Evolutionary conservation across 768 basidiomycete genomes (phyloP), one percentile per base, ranked within the genome.

Genomic region (Lactarius akahatsu): DNA sequence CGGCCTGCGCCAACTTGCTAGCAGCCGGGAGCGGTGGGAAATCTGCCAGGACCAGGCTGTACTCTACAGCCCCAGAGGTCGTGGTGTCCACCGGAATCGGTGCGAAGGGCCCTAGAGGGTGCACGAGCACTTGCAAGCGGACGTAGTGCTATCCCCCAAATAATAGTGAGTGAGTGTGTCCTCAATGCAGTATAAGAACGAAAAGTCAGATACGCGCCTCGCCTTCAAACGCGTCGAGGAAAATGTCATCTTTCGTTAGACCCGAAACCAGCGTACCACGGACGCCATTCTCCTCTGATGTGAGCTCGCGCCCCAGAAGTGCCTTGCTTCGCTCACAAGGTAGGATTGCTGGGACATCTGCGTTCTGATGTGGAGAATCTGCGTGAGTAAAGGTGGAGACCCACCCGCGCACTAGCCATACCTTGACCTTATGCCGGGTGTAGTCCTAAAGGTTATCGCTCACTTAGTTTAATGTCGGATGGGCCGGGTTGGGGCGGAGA

Each of bases 261-360:
- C 96, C 95, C 0, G 75, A 77, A 2, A 97, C 92, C 47, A 96
- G 73, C 3, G 88, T 89, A 10, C 96, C 96, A 57, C 89, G 82
- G 0, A 96, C 93, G n/a, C 80, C 85, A 55, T 80, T 80, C 58
- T 94, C 90, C 59, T 91, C 88, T 1, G 69, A 74, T 1, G 73
- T 72, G n/a, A 92, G 77, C 8, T 85, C 81, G 13, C 77, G 76
- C 4, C 62, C 71, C 38, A 77, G 41, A 1, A 81, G 63, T 7
- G 66, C 38, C 50, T 77, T 72, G 47, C 86, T 85, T 64, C 78
- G 76, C 3, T 78, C 75, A 62, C 83, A 84, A 1, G 90, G 85
- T 11, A 96, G 73, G 30, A 97, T 81, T 0, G 88, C 96, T 0
- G 96, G 96, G 72, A 96, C 97, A 73, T 94, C 93, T 52, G 80